These are phyloP conservation scores for Amaranthus cruentus DNA, from an alignment of 148 eudicot species.

Conservation along the genomic window DNA sequence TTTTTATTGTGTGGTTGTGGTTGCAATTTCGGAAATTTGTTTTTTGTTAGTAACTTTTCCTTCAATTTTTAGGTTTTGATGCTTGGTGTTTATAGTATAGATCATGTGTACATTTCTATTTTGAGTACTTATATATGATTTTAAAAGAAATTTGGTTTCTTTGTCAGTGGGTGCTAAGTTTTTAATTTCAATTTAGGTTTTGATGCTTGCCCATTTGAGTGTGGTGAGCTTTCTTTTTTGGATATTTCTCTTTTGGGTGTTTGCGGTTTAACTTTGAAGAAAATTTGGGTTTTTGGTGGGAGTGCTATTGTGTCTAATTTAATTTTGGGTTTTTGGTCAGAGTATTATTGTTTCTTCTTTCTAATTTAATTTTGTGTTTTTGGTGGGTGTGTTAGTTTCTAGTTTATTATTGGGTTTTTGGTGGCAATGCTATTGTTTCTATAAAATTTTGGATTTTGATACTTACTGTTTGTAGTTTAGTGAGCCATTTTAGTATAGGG, in stretches of 20 bases:
- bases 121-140: neutral
- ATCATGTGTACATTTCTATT: too few relatives aligned
- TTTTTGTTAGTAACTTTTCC: neutral
- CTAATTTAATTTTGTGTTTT: constrained; percentile 8
- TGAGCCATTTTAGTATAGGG: neutral
- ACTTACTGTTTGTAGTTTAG: neutral
- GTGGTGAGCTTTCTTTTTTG: neutral
- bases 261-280: neutral
- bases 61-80: neutral
- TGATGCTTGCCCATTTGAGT: neutral
- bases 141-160: neutral
- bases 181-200: constrained; percentile 8
- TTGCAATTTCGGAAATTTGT: neutral
- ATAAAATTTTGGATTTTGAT: constrained; percentile 12
- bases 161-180: neutral
- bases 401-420: constrained; percentile 11
- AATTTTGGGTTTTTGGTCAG: constrained; percentile 16
- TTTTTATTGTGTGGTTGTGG: neutral
- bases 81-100: neutral
- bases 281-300: constrained; percentile 7
- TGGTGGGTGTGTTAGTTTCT: constrained; percentile 12
- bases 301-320: constrained; percentile 8
- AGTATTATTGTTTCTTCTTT: constrained; percentile 8
- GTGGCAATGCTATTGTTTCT: constrained; percentile 10
- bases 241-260: neutral